Percentiles rank a stretch among this genome's conserved stretches.
These are phyloP conservation scores for Penicillium silybi DNA, from an alignment of 495 filamentous ascomycete species.

Conservation along the genomic window DNA sequence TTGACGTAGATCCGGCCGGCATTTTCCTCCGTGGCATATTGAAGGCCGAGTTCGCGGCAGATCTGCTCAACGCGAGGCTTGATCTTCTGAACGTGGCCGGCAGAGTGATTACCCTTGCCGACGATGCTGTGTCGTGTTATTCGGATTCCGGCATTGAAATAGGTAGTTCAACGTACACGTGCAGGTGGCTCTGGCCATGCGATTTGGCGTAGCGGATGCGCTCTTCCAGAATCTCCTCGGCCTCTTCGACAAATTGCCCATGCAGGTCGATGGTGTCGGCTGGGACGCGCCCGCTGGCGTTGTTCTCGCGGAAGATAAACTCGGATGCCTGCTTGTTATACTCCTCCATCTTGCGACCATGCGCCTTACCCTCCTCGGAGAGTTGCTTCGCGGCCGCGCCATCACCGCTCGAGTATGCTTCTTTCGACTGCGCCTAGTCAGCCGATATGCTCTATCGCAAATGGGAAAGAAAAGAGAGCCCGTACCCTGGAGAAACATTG, in stretches of 20 bases:
- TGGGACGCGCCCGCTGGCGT: conserved; percentile 62
- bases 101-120: conserved; percentile 87
- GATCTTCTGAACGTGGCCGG: conserved; percentile 76
- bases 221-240: conserved; percentile 80
- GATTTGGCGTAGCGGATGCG: conserved; percentile 70
- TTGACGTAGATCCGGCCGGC: conserved; percentile 77
- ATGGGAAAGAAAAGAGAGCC: background rate
- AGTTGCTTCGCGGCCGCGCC: conserved; percentile 73
- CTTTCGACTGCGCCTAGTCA: conserved; percentile 53
- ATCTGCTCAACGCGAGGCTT: conserved; percentile 86
- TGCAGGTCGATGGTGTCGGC: conserved; percentile 91
- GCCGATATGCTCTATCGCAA: background rate
- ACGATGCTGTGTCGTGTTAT: conserved; percentile 56
- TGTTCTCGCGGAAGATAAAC: conserved; percentile 93
- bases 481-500: conserved; percentile 68
- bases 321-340: conserved; percentile 89
- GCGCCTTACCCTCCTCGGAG: conserved; percentile 78
- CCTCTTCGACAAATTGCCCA: conserved; percentile 90
- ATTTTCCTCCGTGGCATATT: conserved; percentile 82
- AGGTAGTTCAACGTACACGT: conserved; percentile 51
- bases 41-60: conserved; percentile 74
- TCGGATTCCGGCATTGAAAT: no score
- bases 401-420: conserved; percentile 78
- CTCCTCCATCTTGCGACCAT: conserved; percentile 70
- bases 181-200: conserved; percentile 70